A percentile compares a stretch with the other conserved stretches of the same genome.
Evolutionary conservation across 2,329 filamentous ascomycete genomes (phyloP).

Genomic region (Beauveria sp.): DNA sequence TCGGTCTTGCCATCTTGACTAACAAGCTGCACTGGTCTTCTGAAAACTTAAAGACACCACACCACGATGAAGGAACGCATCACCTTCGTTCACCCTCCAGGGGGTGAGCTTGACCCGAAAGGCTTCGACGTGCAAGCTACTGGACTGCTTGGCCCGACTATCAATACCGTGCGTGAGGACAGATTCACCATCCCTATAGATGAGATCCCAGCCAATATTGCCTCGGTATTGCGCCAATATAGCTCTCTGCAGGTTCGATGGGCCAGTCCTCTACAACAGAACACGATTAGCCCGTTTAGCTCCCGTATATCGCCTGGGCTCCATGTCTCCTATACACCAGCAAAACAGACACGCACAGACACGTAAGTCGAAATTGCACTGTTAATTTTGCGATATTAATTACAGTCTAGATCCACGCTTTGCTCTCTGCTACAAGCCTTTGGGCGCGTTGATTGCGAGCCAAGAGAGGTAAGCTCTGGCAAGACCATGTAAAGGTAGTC

Average conservation of each 20-base stretch:
- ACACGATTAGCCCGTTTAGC: constrained; percentile 59
- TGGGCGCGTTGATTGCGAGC: constrained; percentile 46
- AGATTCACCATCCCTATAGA: constrained; percentile 64
- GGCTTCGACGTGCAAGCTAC: constrained; percentile 50
- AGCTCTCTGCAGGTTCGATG: constrained; percentile 75
- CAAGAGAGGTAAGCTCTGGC: constrained; percentile 19
- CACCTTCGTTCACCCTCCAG: constrained; percentile 67
- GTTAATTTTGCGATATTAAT: not conserved
- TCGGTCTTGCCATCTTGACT: not conserved
- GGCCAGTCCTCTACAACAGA: constrained; percentile 52
- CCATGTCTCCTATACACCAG: constrained; percentile 69
- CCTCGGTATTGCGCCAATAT: constrained; percentile 52
- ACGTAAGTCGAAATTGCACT: constrained; percentile 14
- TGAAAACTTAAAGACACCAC: not conserved
- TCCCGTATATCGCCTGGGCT: constrained; percentile 73
- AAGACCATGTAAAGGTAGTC: constrained; percentile 12
- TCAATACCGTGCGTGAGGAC: constrained; percentile 70
- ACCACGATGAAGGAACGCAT: constrained; percentile 64
- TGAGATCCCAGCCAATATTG: constrained; percentile 65
- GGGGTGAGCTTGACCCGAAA: constrained; percentile 56
- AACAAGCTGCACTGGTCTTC: not conserved
- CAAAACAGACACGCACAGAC: constrained; percentile 12
- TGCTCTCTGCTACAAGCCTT: constrained; percentile 55
- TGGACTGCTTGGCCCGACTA: constrained; percentile 45
- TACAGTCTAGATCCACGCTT: constrained; percentile 29